Evolutionary conservation across 345 rosid species (phyloP).

Genomic region (Euphorbia lathyris): DNA sequence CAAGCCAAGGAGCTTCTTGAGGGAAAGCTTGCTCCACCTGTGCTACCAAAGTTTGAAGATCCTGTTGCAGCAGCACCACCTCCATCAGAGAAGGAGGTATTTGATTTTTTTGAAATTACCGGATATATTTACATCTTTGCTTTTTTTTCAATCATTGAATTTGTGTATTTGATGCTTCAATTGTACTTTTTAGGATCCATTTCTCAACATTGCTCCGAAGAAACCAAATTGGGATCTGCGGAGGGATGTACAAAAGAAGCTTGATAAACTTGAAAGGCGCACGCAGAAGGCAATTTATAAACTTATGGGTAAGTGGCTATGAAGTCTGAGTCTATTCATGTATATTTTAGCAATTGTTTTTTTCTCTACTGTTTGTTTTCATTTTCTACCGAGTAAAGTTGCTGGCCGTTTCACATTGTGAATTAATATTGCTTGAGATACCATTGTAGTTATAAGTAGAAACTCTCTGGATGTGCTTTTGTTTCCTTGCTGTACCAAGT

Average conservation of each 20-base stretch:
- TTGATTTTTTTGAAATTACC: conserved; percentile 11
- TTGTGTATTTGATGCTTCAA: neutral
- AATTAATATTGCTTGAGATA: neutral
- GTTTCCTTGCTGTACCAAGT: neutral
- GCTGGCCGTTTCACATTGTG: neutral
- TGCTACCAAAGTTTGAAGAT: conserved; percentile 85
- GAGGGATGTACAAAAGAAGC: conserved; percentile 94
- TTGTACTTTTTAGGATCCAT: conserved; percentile 61
- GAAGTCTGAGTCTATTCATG: neutral
- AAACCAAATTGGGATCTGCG: conserved; percentile 97
- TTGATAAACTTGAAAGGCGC: conserved; percentile 86
- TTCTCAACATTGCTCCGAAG: conserved; percentile 94
- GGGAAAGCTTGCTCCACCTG: conserved; percentile 80
- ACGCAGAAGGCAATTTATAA: conserved; percentile 76
- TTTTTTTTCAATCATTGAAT: neutral
- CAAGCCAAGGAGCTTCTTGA: conserved; percentile 89
- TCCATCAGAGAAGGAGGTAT: conserved; percentile 62
- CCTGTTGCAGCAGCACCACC: conserved; percentile 62
- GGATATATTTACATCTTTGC: neutral
- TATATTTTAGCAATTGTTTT: neutral
- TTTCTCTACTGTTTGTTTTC: neutral
- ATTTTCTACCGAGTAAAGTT: neutral
- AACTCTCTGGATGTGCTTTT: neutral
- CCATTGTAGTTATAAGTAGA: neutral
- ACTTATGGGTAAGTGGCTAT: conserved; percentile 65